phyloP scores from a whole-genome alignment of 2,329 filamentous ascomycete species.

The Daldinia sp. region DNA sequence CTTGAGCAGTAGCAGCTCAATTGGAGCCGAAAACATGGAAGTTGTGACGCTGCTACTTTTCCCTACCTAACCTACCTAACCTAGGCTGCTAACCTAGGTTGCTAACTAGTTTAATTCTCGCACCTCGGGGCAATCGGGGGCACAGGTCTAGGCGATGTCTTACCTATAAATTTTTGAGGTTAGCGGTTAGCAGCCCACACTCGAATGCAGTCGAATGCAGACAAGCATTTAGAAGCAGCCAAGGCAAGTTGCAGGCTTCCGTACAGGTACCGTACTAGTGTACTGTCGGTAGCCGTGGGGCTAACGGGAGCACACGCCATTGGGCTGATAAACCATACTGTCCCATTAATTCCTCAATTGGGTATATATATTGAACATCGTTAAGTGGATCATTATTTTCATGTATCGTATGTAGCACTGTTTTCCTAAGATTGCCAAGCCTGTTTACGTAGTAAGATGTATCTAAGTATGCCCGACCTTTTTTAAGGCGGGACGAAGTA shows the following conservation, averaged over 20 bases:
- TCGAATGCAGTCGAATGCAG: background rate
- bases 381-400: slow-evolving; percentile 31
- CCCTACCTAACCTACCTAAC: no score
- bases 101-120: slow-evolving; percentile 20
- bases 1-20: slow-evolving; percentile 20
- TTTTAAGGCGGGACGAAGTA: no score
- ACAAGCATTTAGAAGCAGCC: background rate
- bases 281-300: slow-evolving; percentile 15
- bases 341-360: slow-evolving; percentile 33
- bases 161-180: slow-evolving; percentile 9
- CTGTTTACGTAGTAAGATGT: background rate
- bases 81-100: slow-evolving; percentile 4
- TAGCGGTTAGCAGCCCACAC: slow-evolving; percentile 16
- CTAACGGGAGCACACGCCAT: slow-evolving; percentile 38
- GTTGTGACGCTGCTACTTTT: slow-evolving; percentile 20
- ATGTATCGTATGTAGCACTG: background rate
- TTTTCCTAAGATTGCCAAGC: background rate
- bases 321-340: slow-evolving; percentile 10
- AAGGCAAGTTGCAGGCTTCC: slow-evolving; percentile 11
- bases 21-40: slow-evolving; percentile 19
- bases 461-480: no score
- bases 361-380: slow-evolving; percentile 29
- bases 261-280: slow-evolving; percentile 1
- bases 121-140: slow-evolving; percentile 22
- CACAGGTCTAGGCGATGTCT: slow-evolving; percentile 2